Evolutionary conservation across 2,329 filamentous ascomycete species (phyloP).

Genomic region (Claviceps sp.): DNA sequence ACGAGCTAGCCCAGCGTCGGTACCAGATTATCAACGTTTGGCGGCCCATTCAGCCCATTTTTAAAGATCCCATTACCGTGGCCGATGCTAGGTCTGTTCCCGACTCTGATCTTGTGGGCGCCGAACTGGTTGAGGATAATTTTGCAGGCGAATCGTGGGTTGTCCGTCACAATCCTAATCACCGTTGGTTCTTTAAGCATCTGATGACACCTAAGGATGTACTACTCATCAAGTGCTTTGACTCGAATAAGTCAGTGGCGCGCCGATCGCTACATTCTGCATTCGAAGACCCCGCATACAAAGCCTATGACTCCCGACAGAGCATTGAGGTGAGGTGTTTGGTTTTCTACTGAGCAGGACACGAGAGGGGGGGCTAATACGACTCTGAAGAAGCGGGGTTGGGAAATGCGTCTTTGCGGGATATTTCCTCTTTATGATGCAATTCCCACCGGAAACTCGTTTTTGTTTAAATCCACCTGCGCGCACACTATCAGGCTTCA

Average conservation of each 20-base stretch:
- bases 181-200: constrained; percentile 41
- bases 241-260: constrained; percentile 43
- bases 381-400: not conserved
- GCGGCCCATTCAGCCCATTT: constrained; percentile 24
- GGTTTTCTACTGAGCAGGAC: constrained; percentile 39
- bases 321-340: constrained; percentile 53
- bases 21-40: constrained; percentile 42
- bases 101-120: constrained; percentile 36
- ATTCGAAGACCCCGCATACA: constrained; percentile 36
- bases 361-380: not conserved
- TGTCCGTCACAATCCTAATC: constrained; percentile 26
- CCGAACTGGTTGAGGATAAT: constrained; percentile 35
- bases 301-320: constrained; percentile 42
- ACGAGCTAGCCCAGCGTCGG: constrained; percentile 21
- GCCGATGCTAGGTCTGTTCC: constrained; percentile 35
- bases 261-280: constrained; percentile 39
- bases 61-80: constrained; percentile 36
- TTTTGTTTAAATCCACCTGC: too few relatives aligned
- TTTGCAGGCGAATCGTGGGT: constrained; percentile 35
- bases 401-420: not conserved
- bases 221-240: constrained; percentile 48
- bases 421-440: not conserved
- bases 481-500: too few relatives aligned
- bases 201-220: constrained; percentile 39
- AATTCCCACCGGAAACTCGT: too few relatives aligned